phyloP scores from a whole-genome alignment of 1,284 basidiomycete species.

The Ceratobasidium sp. region DNA sequence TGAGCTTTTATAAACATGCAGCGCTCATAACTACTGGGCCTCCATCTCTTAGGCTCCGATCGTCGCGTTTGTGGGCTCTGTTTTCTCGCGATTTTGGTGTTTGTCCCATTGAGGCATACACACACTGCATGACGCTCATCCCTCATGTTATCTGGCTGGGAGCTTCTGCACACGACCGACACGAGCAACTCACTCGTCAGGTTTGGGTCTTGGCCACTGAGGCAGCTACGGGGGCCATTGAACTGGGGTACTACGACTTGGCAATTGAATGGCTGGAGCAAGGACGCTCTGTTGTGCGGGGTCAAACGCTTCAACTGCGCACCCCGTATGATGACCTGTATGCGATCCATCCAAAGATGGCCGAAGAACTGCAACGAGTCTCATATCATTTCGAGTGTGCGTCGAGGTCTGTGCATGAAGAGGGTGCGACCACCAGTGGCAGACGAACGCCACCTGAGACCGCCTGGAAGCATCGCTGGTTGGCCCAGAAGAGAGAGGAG shows the following conservation, averaged over 20 bases:
- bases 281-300: slow-evolving; percentile 16
- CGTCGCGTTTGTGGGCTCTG: neutral
- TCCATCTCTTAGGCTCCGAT: neutral
- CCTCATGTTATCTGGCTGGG: slow-evolving; percentile 19
- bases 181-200: neutral
- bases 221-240: neutral
- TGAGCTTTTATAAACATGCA: neutral
- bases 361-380: neutral
- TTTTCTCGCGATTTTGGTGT: neutral
- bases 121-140: neutral
- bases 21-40: neutral
- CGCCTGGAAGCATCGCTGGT: neutral
- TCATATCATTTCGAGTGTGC: neutral
- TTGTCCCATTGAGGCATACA: neutral
- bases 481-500: neutral
- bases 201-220: neutral
- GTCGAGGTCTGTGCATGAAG: neutral
- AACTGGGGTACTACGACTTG: neutral
- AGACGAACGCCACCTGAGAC: neutral
- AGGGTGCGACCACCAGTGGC: neutral
- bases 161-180: neutral
- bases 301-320: slow-evolving; percentile 1
- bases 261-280: slow-evolving; percentile 33
- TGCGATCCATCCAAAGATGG: neutral
- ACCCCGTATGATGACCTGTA: slow-evolving; percentile 2